Conservation (phyloP, 2,329 filamentous ascomycete genomes). For the Aspergillus tubingensis region DNA sequence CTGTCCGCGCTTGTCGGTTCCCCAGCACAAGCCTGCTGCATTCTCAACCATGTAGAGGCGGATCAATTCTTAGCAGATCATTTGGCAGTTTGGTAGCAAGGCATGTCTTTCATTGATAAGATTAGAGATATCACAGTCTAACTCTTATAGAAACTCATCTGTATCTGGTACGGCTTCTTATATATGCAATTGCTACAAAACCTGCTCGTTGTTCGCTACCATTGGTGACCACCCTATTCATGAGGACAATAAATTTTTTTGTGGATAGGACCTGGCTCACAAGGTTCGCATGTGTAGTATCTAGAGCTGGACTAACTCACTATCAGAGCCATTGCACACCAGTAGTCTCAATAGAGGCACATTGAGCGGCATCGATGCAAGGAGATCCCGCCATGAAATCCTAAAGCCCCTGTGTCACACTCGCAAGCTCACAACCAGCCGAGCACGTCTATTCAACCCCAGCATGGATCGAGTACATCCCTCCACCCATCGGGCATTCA, state of each 20-base stretch:
- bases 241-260: not conserved
- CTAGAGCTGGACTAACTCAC: not conserved
- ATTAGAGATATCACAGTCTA: slow-evolving; percentile 1
- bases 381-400: slow-evolving; percentile 11
- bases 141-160: slow-evolving; percentile 17
- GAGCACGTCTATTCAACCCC: slow-evolving; percentile 12
- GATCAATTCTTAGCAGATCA: slow-evolving; percentile 4
- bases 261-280: not conserved
- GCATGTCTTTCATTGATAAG: slow-evolving; percentile 16
- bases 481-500: slow-evolving; percentile 60
- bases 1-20: slow-evolving; percentile 6
- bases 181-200: not conserved
- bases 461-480: slow-evolving; percentile 22
- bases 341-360: not conserved
- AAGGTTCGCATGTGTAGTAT: no score
- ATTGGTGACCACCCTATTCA: not conserved
- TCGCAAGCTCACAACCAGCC: slow-evolving; percentile 17
- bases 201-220: not conserved
- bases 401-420: not conserved
- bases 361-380: not conserved
- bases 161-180: slow-evolving; percentile 13
- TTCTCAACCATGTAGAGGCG: not conserved
- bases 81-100: slow-evolving; percentile 17
- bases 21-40: not conserved
- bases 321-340: not conserved